Evolutionary conservation across 495 filamentous ascomycete species (phyloP), one percentile per base, ranked within the genome.

Genomic region (Recurvomyces mirabilis): DNA sequence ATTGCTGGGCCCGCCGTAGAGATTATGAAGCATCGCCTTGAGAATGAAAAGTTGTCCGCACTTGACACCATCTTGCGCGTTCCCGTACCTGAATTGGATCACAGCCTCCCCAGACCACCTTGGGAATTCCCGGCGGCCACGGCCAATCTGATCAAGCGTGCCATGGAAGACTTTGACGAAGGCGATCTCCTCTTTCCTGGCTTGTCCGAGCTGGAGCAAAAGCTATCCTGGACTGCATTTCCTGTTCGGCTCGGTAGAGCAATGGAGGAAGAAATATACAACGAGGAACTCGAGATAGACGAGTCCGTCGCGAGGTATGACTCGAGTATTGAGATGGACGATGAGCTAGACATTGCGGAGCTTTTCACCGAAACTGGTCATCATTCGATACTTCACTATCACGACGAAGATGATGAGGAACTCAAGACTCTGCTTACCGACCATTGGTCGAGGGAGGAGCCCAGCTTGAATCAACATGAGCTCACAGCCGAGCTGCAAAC

Each of bases 11-110:
- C n/a, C n/a, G n/a, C n/a, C n/a, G n/a, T n/a, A n/a, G n/a, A n/a
- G n/a, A n/a, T n/a, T n/a, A n/a, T n/a, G n/a, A n/a, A n/a, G n/a
- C n/a, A n/a, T n/a, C n/a, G n/a, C n/a, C n/a, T n/a, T n/a, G n/a
- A n/a, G n/a, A n/a, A n/a, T n/a, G 71, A 68, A 7, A 62, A 65
- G 23, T 67, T 81, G 41, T 60, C 81, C 14, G 49, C 66, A 20
- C 67, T 82, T 15, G 78, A 82, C 38, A 77, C 82, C 44, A 72
- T 71, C 0, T 56, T 73, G 17, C 70, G 72, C 4, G 53, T 46
- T 12, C 5, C 20, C 9, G 46, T 54, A 6, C 51, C 51, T 1
- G 12, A 14, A 7, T 17, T 54, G n/a, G 41, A 44, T 7, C 10
- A 35, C 15, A 14, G 25, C 12, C 5, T n/a, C 3, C 15, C 33